These are phyloP conservation scores for Musa schizocarpa DNA, from an alignment of 176 grass and related monocot genomes.

Conservation along the genomic window DNA sequence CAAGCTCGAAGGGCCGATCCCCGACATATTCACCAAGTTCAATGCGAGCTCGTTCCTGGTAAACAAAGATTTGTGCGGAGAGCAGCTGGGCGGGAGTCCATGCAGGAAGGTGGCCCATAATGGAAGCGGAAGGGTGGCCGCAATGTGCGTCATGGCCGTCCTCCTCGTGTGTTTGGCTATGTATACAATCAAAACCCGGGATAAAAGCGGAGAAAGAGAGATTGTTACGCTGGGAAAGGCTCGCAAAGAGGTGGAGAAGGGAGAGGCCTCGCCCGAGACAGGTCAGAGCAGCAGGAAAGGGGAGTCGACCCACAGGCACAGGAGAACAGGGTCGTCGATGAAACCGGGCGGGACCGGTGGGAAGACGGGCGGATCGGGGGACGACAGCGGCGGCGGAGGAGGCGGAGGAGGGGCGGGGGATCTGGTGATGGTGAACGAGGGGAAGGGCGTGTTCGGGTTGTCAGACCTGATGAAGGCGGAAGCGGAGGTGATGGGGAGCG, in stretches of 20 bases:
- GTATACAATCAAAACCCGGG: too few species aligned
- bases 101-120: constrained; percentile 24
- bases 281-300: neutral
- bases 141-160: neutral
- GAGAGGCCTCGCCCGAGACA: too few species aligned
- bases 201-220: too few species aligned
- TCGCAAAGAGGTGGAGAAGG: too few species aligned
- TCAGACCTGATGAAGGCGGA: constrained; percentile 85
- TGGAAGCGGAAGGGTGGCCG: neutral
- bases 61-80: constrained; percentile 57
- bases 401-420: constrained; percentile 22
- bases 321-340: neutral
- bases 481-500: constrained; percentile 56
- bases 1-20: constrained; percentile 50
- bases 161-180: too few species aligned
- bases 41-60: constrained; percentile 31
- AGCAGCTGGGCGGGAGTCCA: neutral
- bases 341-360: neutral
- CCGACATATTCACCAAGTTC: constrained; percentile 50
- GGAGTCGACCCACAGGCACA: constrained; percentile 16
- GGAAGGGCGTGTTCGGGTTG: constrained; percentile 57
- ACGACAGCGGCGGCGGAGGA: constrained; percentile 10
- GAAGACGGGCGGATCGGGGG: neutral
- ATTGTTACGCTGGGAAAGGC: too few species aligned
- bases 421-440: constrained; percentile 58